Evolutionary conservation across 2,329 filamentous ascomycete species (phyloP).

Genomic region (Penicillium palitans): DNA sequence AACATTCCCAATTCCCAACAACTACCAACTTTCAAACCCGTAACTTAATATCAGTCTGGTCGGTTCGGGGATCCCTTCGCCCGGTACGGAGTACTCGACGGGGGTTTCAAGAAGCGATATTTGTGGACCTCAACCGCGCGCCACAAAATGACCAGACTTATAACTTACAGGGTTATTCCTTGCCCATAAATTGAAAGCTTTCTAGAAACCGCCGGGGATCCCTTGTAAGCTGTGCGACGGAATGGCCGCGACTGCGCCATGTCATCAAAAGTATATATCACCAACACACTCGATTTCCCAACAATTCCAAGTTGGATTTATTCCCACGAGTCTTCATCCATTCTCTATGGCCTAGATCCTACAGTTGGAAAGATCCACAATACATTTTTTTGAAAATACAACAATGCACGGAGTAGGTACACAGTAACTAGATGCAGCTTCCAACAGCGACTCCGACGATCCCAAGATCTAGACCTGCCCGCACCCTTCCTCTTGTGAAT

Average conservation of each 20-base stretch:
- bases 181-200: not conserved
- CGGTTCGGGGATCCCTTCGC: not conserved
- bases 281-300: not conserved
- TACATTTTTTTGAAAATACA: not conserved
- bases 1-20: not conserved
- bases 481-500: not conserved
- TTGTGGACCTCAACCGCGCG: constrained; percentile 1
- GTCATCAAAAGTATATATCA: not conserved
- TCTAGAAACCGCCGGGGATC: not conserved
- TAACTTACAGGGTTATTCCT: not conserved
- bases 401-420: not conserved
- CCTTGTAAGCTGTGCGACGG: not conserved
- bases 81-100: not conserved
- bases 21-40: too few relatives aligned
- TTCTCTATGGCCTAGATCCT: not conserved
- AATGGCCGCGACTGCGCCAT: not conserved
- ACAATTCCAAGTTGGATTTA: not conserved
- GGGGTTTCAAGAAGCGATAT: constrained; percentile 5
- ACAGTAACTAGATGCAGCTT: not conserved
- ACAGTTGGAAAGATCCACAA: not conserved
- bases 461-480: not conserved
- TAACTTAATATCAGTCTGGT: not conserved
- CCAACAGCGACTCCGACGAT: not conserved
- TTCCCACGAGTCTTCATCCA: too few relatives aligned
- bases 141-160: not conserved